Base-by-base conservation (phyloP, 2,329 filamentous ascomycete genomes). In the Pseudocercospora crystallina region DNA sequence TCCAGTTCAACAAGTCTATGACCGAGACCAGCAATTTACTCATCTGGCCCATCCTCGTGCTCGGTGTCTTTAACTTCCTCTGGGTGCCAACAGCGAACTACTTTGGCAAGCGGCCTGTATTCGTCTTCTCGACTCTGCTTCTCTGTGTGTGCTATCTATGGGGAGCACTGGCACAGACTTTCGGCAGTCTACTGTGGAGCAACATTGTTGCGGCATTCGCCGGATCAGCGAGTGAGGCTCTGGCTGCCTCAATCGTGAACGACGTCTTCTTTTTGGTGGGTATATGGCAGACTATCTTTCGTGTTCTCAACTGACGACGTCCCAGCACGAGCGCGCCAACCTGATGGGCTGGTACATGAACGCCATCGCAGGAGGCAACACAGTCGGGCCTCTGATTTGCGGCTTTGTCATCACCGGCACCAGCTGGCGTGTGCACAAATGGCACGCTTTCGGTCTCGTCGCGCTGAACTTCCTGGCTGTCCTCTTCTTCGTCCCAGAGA, bases 11-110 rank as follows among this genome's bases (percentile, higher is more conserved):
- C 52, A 75, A 73, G 60, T 66, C 71, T 2, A 67, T 70, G 62
- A 75, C 71, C 5, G 70, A 77, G 44, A 73, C 75, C 2, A 73
- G 71, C 12, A 65, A 64, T 15, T 55, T 73, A 1, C 63, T 73
- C 1, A 57, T 70, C 10, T 72, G 67, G 61, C 69, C 69, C 1
- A 76, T 79, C 54, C 63, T 79, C 2, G 70, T 76, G 1, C 70
- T 79, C 2, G 75, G 76, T 1, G 71, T 76, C 29, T 76, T 75
- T 61, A 80, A 79, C 57, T 79, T 79, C 66, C 68, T 78, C 58
- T 78, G 75, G 75, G 74, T 78, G 5, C 76, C 76, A 11, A 55
- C 78, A 8, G 70, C 73, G 45, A 75, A 72, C 17, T 74, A 72
- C 49, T 73, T 76, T 47, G 76, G 76, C 9, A 73, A 78, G 55